Evolutionary conservation across 768 basidiomycete genomes (phyloP).

Genomic region (Pisolithus sp.): DNA sequence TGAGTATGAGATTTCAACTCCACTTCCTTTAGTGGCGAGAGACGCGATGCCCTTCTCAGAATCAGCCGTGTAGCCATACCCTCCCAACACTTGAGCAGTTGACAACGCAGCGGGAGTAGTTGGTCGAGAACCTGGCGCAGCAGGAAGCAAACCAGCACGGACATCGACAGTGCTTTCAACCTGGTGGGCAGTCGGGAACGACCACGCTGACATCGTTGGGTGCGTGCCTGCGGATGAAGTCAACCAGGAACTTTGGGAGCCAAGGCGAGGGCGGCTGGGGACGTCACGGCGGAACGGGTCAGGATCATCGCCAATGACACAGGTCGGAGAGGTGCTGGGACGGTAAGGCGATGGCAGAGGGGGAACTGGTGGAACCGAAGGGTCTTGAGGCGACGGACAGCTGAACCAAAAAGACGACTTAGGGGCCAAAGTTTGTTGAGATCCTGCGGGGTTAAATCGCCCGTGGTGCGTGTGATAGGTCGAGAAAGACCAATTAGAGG

Average conservation of each 20-base stretch:
- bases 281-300: slow-evolving; percentile 61
- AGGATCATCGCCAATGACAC: slow-evolving; percentile 38
- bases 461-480: slow-evolving; percentile 43
- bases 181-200: slow-evolving; percentile 49
- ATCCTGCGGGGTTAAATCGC: slow-evolving; percentile 14
- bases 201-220: slow-evolving; percentile 58
- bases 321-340: slow-evolving; percentile 36
- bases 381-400: slow-evolving; percentile 37
- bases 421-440: slow-evolving; percentile 27
- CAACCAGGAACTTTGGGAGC: slow-evolving; percentile 70
- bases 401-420: slow-evolving; percentile 65
- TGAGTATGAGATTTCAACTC: slow-evolving; percentile 49
- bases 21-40: slow-evolving; percentile 37
- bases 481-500: slow-evolving; percentile 69
- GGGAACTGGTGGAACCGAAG: slow-evolving; percentile 48
- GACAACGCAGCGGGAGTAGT: slow-evolving; percentile 45
- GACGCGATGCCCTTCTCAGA: slow-evolving; percentile 50
- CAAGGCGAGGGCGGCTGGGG: slow-evolving; percentile 45
- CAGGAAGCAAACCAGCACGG: slow-evolving; percentile 35
- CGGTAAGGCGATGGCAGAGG: slow-evolving; percentile 55
- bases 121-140: slow-evolving; percentile 37
- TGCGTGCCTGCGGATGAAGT: slow-evolving; percentile 57
- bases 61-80: slow-evolving; percentile 57
- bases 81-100: slow-evolving; percentile 58
- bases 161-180: slow-evolving; percentile 38